Percentiles rank a stretch among this genome's conserved stretches.
phyloP scores from a whole-genome alignment of 2,329 filamentous ascomycete species.

The Monosporascus sp. region DNA sequence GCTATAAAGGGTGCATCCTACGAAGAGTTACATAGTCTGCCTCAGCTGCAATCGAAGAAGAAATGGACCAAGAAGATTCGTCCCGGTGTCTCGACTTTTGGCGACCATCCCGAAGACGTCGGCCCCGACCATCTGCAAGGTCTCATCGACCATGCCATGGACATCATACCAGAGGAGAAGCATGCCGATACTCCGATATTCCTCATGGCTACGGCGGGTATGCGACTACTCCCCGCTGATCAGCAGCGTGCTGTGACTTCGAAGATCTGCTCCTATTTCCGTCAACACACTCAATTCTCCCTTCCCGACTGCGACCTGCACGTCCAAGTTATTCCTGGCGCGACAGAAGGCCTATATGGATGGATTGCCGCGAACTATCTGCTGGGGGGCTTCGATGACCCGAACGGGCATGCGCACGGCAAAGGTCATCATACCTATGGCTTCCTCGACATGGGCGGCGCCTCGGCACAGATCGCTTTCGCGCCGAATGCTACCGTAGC shows the following conservation, averaged over 20 bases:
- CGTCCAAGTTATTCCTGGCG: slow-evolving; percentile 90
- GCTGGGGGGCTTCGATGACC: slow-evolving; percentile 80
- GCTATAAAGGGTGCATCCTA: slow-evolving; percentile 57
- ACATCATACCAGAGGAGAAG: slow-evolving; percentile 70
- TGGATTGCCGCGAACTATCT: slow-evolving; percentile 98
- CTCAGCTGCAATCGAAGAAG: slow-evolving; percentile 76
- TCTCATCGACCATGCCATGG: slow-evolving; percentile 76
- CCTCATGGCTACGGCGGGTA: slow-evolving; percentile 90
- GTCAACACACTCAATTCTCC: slow-evolving; percentile 69
- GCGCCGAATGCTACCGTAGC: slow-evolving; percentile 90
- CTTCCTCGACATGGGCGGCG: slow-evolving; percentile 97
- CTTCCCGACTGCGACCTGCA: slow-evolving; percentile 87
- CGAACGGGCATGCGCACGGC: slow-evolving; percentile 70
- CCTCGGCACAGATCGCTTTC: slow-evolving; percentile 96
- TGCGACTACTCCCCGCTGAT: slow-evolving; percentile 73
- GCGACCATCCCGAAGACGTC: slow-evolving; percentile 67
- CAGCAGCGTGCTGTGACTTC: slow-evolving; percentile 70
- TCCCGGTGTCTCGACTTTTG: slow-evolving; percentile 89
- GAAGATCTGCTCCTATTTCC: slow-evolving; percentile 79
- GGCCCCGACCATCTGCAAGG: slow-evolving; percentile 76
- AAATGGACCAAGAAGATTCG: slow-evolving; percentile 91
- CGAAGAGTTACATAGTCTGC: slow-evolving; percentile 62
- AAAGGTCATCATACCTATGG: slow-evolving; percentile 92
- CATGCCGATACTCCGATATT: slow-evolving; percentile 86
- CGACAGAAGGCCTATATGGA: slow-evolving; percentile 92